These are phyloP conservation scores for Suillus sp. DNA, from an alignment of 768 basidiomycete species.

Conservation along the genomic window DNA sequence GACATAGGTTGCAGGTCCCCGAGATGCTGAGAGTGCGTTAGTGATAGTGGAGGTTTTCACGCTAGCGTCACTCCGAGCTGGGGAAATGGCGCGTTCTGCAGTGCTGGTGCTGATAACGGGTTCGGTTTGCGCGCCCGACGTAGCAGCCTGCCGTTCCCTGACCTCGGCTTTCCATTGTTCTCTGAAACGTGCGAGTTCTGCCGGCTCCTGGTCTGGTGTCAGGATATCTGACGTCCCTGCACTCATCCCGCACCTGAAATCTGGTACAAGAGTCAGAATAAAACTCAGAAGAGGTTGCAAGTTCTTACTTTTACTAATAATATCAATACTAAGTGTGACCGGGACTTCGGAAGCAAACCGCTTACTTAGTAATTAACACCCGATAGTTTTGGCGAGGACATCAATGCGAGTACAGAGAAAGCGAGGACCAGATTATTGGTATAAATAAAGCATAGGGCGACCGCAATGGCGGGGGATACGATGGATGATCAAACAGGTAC, in stretches of 20 bases:
- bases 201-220: constrained; percentile 42
- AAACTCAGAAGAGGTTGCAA: neutral
- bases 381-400: neutral
- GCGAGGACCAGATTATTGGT: constrained; percentile 15
- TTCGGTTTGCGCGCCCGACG: constrained; percentile 8
- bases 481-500: constrained; percentile 4
- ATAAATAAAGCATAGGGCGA: constrained; percentile 31
- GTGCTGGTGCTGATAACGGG: constrained; percentile 5
- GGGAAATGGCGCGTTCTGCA: constrained; percentile 15
- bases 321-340: neutral
- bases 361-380: neutral
- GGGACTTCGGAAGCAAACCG: neutral
- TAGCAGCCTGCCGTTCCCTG: constrained; percentile 32
- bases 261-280: neutral
- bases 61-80: constrained; percentile 8
- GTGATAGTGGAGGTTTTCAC: constrained; percentile 6
- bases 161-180: constrained; percentile 75
- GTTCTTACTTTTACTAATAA: neutral
- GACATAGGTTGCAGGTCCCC: constrained; percentile 16
- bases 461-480: constrained; percentile 15
- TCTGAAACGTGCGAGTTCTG: constrained; percentile 71
- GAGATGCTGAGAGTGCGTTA: neutral
- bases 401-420: neutral
- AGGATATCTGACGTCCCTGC: neutral
- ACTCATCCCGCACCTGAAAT: constrained; percentile 2